Percentiles rank a stretch among this genome's conserved stretches.
phyloP scores from a whole-genome alignment of 371 early-diverging fungal genomes.

The Syncephalastrum contaminatum region DNA sequence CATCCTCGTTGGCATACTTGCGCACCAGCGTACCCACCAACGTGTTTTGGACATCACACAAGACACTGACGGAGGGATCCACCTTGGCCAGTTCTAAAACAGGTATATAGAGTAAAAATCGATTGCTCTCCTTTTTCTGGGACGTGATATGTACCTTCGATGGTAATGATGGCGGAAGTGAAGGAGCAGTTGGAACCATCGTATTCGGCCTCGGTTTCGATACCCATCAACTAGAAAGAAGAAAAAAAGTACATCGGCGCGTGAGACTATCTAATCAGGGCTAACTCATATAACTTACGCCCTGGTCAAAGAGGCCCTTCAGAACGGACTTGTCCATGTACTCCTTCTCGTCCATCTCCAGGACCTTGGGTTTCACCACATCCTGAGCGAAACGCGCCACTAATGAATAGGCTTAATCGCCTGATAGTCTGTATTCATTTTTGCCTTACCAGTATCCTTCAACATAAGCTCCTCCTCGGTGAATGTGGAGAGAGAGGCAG shows the following conservation, averaged over 20 bases:
- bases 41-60: conserved; percentile 98
- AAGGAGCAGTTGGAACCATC: conserved; percentile 90
- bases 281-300: conserved; percentile 56
- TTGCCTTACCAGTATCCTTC: conserved; percentile 58
- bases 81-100: conserved; percentile 90
- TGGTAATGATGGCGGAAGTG: conserved; percentile 87
- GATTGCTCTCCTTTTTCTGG: neutral
- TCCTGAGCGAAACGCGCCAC: conserved; percentile 88
- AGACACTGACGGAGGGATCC: conserved; percentile 90
- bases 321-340: conserved; percentile 75
- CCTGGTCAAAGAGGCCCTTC: conserved; percentile 88
- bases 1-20: conserved; percentile 73
- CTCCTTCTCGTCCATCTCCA: conserved; percentile 94
- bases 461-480: conserved; percentile 82
- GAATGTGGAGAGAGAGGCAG: conserved; percentile 43
- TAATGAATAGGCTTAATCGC: conserved; percentile 11
- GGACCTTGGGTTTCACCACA: conserved; percentile 83
- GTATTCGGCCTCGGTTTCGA: conserved; percentile 84
- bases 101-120: neutral
- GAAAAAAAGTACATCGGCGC: neutral
- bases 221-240: conserved; percentile 82
- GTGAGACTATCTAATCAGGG: neutral
- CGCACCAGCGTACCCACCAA: conserved; percentile 94
- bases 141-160: conserved; percentile 64
- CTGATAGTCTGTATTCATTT: too few relatives aligned